Evolutionary conservation across 1,284 basidiomycete genomes (phyloP).

Genomic region (Ceratorhiza oryzae-sativae): DNA sequence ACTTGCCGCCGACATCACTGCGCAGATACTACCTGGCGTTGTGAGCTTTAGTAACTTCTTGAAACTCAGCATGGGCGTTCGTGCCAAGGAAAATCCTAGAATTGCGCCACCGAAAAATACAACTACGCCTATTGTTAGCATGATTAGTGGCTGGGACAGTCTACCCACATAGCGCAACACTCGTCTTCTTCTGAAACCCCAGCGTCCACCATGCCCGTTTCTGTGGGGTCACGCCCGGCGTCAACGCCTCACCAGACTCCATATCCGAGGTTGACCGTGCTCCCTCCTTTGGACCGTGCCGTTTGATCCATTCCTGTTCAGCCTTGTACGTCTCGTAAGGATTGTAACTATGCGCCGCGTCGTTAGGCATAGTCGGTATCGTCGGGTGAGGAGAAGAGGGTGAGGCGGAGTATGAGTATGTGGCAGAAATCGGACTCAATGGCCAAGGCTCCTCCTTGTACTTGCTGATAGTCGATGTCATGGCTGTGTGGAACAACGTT

Average conservation of each 20-base stretch:
- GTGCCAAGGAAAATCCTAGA: conserved; percentile 38
- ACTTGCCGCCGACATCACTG: not conserved
- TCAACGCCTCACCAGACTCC: not conserved
- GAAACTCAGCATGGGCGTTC: conserved; percentile 37
- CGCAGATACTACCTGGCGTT: conserved; percentile 28
- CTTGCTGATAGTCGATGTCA: not conserved
- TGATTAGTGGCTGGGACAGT: not conserved
- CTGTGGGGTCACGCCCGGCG: not conserved
- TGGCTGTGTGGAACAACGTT: not conserved
- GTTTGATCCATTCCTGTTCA: conserved; percentile 19
- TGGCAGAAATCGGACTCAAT: conserved; percentile 12
- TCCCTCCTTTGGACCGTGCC: not conserved
- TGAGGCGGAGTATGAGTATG: not conserved
- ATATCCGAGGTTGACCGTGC: not conserved
- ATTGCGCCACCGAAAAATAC: conserved; percentile 42
- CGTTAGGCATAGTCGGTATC: not conserved
- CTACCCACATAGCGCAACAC: conserved; percentile 35
- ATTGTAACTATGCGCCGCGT: not conserved
- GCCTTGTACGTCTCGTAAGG: conserved; percentile 3
- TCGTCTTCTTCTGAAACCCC: conserved; percentile 40
- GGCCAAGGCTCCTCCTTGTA: conserved; percentile 32
- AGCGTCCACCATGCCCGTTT: conserved; percentile 38
- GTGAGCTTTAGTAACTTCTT: conserved; percentile 30
- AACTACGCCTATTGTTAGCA: conserved; percentile 12
- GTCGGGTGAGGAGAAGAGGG: conserved; percentile 9